Evolutionary conservation across 352 stramenopile species (phyloP), one percentile per base, ranked within the genome.

Genomic region (Phytophthora chlamydospora): DNA sequence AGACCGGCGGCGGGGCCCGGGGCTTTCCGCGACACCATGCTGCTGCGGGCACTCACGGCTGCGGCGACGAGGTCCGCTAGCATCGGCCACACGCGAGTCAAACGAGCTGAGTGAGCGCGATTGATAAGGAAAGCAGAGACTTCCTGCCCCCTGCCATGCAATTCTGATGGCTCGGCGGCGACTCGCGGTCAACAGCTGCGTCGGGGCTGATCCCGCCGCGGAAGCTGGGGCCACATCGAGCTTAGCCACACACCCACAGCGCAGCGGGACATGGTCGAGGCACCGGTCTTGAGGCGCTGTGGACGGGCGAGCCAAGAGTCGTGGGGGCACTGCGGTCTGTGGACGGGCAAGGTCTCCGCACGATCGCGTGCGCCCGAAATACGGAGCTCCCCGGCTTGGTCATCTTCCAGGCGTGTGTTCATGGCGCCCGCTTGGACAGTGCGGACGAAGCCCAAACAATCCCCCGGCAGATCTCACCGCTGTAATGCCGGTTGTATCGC

Each of bases 141-240:
- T 1, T 36, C 11, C 31, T 57, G 45, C 35, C 32, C 49, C 59
- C 21, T 29, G 24, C 24, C 24, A 29, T 29, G 24, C 24, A 29
- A 21, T 51, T 55, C 41, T 60, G 41, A 66, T 63, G 57, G 62
- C 40, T 51, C 33, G 33, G 19, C 17, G 19, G 52, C 35, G 41
- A 49, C 42, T 49, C 46, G 59, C 40, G 19, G 8, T 43, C 50
- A 68, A 60, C 57, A 72, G 67, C 62, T 68, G 62, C 41, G 33
- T 9, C 31, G 5, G 36, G 69, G 59, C 67, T 75, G 66, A 75
- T 71, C 57, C 55, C 55, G 35, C 47, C n/a, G 41, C 40, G 47
- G 31, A 21, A 31, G 46, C 12, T n/a, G 6, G 8, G 13, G 50
- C n/a, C 13, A 10, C 10, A 13, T 36, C 34, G 16, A 11, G 40